phyloP scores from a whole-genome alignment of 2,329 filamentous ascomycete species.

The Fusarium sp. region DNA sequence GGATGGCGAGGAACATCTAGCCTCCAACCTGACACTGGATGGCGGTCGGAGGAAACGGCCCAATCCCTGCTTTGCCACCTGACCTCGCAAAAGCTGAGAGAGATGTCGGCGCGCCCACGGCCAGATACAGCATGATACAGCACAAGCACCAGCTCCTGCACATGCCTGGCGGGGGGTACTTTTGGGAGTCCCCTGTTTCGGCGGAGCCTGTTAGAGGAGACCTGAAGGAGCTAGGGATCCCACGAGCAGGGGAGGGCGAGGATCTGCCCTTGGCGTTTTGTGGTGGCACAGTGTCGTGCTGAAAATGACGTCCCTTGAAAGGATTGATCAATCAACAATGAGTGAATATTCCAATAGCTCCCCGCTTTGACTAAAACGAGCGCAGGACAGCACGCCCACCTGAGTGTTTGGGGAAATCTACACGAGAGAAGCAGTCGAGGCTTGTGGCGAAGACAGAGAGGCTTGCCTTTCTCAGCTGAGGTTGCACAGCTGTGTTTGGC shows the following conservation, averaged over 20 bases:
- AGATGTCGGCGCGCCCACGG: conserved; percentile 19
- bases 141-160: neutral
- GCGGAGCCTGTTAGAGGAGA: conserved; percentile 9
- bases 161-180: conserved; percentile 11
- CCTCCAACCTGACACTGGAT: neutral
- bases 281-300: conserved; percentile 2
- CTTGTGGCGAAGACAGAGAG: conserved; percentile 2
- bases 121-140: neutral
- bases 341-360: neutral
- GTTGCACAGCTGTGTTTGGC: neutral
- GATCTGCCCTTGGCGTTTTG: conserved; percentile 26
- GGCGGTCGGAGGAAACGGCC: neutral
- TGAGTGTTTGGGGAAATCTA: neutral
- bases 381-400: neutral
- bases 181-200: conserved; percentile 3
- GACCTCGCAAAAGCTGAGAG: conserved; percentile 17
- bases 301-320: neutral
- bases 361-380: neutral
- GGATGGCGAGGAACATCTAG: conserved; percentile 1
- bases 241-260: conserved; percentile 21
- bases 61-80: conserved; percentile 23
- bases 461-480: conserved; percentile 11
- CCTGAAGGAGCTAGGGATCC: conserved; percentile 11
- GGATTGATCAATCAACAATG: neutral
- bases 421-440: neutral